Conservation (phyloP, 2,329 filamentous ascomycete genomes). For the Xylariaceae sp. region DNA sequence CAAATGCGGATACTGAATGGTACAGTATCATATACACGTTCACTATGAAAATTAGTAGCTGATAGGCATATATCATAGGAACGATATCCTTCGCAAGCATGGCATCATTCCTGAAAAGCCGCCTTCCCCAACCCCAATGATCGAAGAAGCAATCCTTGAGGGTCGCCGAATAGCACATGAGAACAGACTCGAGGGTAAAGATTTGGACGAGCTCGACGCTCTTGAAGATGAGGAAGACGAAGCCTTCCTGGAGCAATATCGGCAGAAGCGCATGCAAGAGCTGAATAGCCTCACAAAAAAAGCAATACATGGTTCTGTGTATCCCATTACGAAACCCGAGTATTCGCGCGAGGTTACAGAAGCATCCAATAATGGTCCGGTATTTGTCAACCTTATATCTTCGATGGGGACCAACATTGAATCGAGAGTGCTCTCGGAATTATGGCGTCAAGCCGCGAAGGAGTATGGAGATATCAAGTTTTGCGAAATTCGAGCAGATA, state of each 20-base stretch:
- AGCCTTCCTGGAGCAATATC: conserved; percentile 84
- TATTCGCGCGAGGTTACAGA: conserved; percentile 92
- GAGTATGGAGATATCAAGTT: conserved; percentile 97
- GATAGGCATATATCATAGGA: conserved; percentile 65
- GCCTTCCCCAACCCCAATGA: conserved; percentile 91
- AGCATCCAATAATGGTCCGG: conserved; percentile 71
- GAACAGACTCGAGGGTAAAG: conserved; percentile 91
- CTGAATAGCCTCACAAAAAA: conserved; percentile 76
- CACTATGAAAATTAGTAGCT: conserved; percentile 19
- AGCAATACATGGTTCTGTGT: conserved; percentile 86
- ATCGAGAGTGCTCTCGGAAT: conserved; percentile 79
- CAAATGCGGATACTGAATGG: conserved; percentile 99
- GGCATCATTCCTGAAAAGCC: conserved; percentile 98
- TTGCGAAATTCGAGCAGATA: conserved; percentile 88
- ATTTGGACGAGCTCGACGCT: conserved; percentile 90
- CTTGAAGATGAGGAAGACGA: conserved; percentile 97
- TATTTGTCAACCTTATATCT: conserved; percentile 83
- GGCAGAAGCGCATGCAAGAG: conserved; percentile 86
- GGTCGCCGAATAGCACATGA: conserved; percentile 85
- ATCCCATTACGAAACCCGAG: conserved; percentile 92
- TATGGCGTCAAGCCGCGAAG: conserved; percentile 82
- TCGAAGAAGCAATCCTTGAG: conserved; percentile 90
- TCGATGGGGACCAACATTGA: conserved; percentile 81
- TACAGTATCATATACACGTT: conserved; percentile 44
- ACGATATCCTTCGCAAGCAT: conserved; percentile 97